phyloP scores from a whole-genome alignment of 306 rosid species.

The Sesbania bispinosa region DNA sequence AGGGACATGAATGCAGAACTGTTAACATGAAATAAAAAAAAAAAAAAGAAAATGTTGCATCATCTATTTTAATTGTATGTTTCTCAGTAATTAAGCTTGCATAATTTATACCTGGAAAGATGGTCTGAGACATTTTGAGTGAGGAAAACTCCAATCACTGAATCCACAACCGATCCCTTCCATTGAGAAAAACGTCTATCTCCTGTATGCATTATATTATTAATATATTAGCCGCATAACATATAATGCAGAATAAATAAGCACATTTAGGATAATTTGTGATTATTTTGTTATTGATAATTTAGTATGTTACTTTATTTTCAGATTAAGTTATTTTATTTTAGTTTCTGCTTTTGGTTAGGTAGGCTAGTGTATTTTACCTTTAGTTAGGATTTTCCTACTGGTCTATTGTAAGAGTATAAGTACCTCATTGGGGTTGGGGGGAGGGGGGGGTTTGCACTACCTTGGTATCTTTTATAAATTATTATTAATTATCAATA shows the following conservation, averaged over 20 bases:
- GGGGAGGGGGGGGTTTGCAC: background rate
- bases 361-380: background rate
- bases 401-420: background rate
- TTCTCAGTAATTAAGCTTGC: background rate
- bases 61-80: background rate
- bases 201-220: constrained; percentile 46
- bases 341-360: background rate
- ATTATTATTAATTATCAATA: background rate
- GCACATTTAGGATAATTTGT: background rate
- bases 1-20: constrained; percentile 94
- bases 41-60: background rate
- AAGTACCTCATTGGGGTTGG: background rate
- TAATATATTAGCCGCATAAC: constrained; percentile 8
- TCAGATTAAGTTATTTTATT: background rate
- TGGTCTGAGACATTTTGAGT: constrained; percentile 95
- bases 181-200: constrained; percentile 88
- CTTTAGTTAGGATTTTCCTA: constrained; percentile 7
- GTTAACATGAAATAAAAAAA: constrained; percentile 33
- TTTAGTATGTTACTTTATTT: background rate
- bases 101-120: constrained; percentile 65
- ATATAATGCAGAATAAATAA: background rate
- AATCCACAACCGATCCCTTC: constrained; percentile 93
- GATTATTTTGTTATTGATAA: background rate
- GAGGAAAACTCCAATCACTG: constrained; percentile 87
- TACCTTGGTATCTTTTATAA: background rate